phyloP scores from a whole-genome alignment of 208 protist genomes.

The Wallacemonas sp. region DNA sequence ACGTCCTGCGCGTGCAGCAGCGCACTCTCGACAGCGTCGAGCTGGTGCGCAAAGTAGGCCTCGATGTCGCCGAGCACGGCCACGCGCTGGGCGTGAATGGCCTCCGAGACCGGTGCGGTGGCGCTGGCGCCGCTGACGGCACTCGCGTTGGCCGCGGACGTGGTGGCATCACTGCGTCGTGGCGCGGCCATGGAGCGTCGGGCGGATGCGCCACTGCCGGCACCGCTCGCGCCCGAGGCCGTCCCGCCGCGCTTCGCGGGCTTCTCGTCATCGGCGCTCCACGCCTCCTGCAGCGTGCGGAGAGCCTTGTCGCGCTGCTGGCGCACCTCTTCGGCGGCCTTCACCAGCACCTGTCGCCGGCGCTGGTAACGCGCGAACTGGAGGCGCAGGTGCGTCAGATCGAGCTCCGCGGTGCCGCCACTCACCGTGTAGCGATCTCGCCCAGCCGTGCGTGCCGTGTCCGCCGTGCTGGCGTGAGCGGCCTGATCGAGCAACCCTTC shows the following conservation, averaged over 20 bases:
- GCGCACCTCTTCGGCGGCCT: conserved; percentile 33
- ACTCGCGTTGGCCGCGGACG: conserved; percentile 11
- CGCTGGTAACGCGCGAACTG: conserved; percentile 68
- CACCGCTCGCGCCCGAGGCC: conserved; percentile 20
- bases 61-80: conserved; percentile 20
- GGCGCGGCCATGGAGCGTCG: conserved; percentile 8
- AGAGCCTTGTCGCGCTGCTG: conserved; percentile 43
- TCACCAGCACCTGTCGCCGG: conserved; percentile 51
- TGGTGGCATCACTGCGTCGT: conserved; percentile 1
- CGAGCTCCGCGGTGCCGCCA: conserved; percentile 36
- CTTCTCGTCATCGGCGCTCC: conserved; percentile 62
- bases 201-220: background rate
- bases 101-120: conserved; percentile 18
- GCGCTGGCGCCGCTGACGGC: background rate
- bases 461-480: background rate
- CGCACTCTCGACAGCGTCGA: conserved; percentile 28
- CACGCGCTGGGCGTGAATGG: conserved; percentile 25
- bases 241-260: conserved; percentile 24
- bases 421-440: conserved; percentile 8
- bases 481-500: background rate
- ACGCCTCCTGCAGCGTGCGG: conserved; percentile 41
- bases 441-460: too few species aligned
- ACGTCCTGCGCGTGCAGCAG: conserved; percentile 35
- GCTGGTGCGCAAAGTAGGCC: conserved; percentile 17
- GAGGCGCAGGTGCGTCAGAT: conserved; percentile 61